Evolutionary conservation across 257 asterid genomes (phyloP).

Genomic region (Perilla frutescens): DNA sequence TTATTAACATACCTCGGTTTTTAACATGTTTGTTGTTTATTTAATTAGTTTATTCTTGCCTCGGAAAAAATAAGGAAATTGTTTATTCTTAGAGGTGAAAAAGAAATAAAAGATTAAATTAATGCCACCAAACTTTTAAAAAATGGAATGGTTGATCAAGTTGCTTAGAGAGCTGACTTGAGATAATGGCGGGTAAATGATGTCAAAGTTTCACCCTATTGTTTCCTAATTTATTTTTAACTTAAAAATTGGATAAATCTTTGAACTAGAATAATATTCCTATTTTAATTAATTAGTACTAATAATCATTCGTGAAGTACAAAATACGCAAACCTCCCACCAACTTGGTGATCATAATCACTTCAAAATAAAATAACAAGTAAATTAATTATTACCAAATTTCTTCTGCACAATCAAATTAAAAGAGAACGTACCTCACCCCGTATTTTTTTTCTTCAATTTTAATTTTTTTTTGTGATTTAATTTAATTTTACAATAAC

Average conservation of each 20-base stretch:
- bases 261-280: neutral
- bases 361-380: too few relatives aligned
- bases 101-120: neutral
- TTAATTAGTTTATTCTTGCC: neutral
- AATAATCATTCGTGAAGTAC: neutral
- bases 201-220: slow-evolving; percentile 24
- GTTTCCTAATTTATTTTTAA: neutral
- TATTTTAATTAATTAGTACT: neutral
- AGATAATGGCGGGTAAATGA: neutral
- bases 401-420: too few relatives aligned
- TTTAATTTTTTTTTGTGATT: too few relatives aligned
- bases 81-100: neutral
- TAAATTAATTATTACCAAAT: too few relatives aligned
- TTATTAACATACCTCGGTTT: too few relatives aligned
- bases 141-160: slow-evolving; percentile 26
- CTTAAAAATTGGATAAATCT: neutral
- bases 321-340: neutral
- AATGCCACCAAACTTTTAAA: neutral
- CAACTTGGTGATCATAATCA: neutral
- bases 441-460: too few relatives aligned
- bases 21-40: too few relatives aligned
- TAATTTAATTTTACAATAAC: too few relatives aligned
- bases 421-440: too few relatives aligned
- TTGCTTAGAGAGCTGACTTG: slow-evolving; percentile 3
- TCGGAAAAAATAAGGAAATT: too few relatives aligned